Base-by-base conservation (phyloP, 192 early-diverging fungal species). In the Ramicandelaber brevisporus region DNA sequence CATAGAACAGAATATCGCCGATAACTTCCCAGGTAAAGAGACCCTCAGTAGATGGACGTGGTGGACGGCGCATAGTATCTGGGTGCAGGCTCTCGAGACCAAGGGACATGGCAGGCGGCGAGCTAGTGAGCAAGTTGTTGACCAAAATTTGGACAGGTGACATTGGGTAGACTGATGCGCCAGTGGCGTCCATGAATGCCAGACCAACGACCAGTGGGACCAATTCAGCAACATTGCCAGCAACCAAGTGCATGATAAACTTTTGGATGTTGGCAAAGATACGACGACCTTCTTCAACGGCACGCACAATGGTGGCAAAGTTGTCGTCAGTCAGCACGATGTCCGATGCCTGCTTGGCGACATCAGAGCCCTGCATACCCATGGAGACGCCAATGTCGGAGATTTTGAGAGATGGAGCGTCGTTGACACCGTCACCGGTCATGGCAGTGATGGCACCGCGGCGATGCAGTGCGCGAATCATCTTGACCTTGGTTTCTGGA, bases 401-500 rank as follows among this genome's bases (percentile, higher is more conserved):
- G 36, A 73, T 65, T 36, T 75, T 75, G 26, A 80, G 57, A 47
- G 61, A 59, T 5, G 76, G 76, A 24, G 68, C 61, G 50, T 80
- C 76, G 50, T 80, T 80, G 24, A 76, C 73, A 37, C 76, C 76
- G 48, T 80, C 76, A 44, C 90, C 90, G 23, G 87, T 88, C 83
- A 88, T 87, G 27, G 69, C 81, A 31, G 70, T 68, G 37, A 73
- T 68, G 24, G 63, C 58, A 12, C 54, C 54, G 32, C 67, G 60
- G 23, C 64, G 53, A 48, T 96, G 86, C 31, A 96, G 57, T 9
- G 85, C 81, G 41, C 73, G 66, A 33, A 96, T 84, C 56, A 96
- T 89, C 48, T 96, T 92, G 37, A 89, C 69, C 53, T 96, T 96
- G 48, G 84, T 89, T 39, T 96, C 87, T 10, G 89, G 89, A 35